Evolutionary conservation across 148 eudicot species (phyloP), one percentile per base, ranked within the genome.

Genomic region (Cornus suecica): DNA sequence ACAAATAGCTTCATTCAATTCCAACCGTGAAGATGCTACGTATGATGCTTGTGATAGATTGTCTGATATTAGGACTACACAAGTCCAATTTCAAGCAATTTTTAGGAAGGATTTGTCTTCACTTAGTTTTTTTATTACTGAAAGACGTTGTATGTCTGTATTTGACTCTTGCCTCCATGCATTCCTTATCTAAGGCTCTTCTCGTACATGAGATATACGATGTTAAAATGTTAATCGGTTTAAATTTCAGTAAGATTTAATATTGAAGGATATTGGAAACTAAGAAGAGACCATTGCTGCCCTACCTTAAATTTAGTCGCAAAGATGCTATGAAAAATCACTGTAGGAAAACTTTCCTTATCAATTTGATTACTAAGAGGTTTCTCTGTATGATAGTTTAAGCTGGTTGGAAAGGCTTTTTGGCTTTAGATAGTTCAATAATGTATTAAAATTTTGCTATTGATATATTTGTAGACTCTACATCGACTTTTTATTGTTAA

Each of bases 401-500:
- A 58, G 62, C 24, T 22, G 58, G 58, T 20, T 52, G 18, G 7
- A 22, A 58, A n/a, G 62, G 62, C 24, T 58, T 8, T 8, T 18
- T 58, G 62, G 8, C 42, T 58, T 58, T 58, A 16, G 13, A 16
- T 48, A 2, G 2, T 18, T 20, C 9, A 58, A 2, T 18, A 22
- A n/a, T 58, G 62, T 18, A 58, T n/a, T 58, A 18, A 58, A 32
- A 58, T 60, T 63, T 30, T 66, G 25, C 13, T 15, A 27, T 42
- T 27, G 23, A 68, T n/a, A 28, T 80, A 56, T 60, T 32, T 71
- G 82, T 85, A 86, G 87, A 90, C 91, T 24, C 82, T 90, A 26
- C 83, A 88, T 74, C 79, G 69, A 74, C 84, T 90, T 69, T 88
- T 76, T 63, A 80, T 90, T 56, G 71, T 90, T 26, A 90, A 90